phyloP scores from a whole-genome alignment of 1,139 yeast species.

The Blastobotrys ciferrii region DNA sequence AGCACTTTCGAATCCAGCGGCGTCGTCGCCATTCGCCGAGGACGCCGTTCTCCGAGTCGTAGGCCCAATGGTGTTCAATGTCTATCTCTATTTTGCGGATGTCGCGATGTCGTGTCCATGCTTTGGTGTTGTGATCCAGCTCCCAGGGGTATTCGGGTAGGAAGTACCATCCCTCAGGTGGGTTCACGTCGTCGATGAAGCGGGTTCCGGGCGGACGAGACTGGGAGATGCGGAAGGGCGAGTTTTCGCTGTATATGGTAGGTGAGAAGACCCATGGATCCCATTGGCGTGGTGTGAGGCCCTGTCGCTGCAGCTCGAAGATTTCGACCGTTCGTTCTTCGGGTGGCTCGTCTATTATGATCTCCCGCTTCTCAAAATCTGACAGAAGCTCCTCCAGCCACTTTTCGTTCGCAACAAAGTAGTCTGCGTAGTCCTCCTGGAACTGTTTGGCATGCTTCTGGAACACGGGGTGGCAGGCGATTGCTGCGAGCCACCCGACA shows the following conservation, averaged over 20 bases:
- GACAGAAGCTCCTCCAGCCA: conserved; percentile 29
- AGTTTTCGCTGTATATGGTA: conserved; percentile 51
- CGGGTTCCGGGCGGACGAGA: conserved; percentile 66
- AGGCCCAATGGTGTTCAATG: conserved; percentile 45
- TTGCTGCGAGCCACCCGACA: conserved; percentile 53
- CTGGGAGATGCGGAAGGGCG: conserved; percentile 53
- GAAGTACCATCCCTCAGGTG: conserved; percentile 78
- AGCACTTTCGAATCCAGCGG: conserved; percentile 38
- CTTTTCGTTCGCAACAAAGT: conserved; percentile 25
- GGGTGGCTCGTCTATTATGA: conserved; percentile 71
- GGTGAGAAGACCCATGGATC: conserved; percentile 49
- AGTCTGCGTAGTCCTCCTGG: conserved; percentile 22
- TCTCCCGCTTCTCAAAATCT: conserved; percentile 46
- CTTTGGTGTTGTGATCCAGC: conserved; percentile 52
- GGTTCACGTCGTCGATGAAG: conserved; percentile 52
- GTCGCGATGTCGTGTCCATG: conserved; percentile 54
- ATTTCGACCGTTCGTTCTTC: conserved; percentile 58
- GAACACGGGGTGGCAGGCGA: conserved; percentile 56
- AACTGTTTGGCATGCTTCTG: conserved; percentile 31
- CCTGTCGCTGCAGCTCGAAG: conserved; percentile 69
- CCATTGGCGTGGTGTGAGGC: conserved; percentile 62
- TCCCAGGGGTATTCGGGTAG: conserved; percentile 62
- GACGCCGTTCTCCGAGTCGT: conserved; percentile 38
- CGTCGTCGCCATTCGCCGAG: conserved; percentile 43
- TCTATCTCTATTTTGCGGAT: conserved; percentile 36